Evolutionary conservation across 2,329 filamentous ascomycete species (phyloP), one percentile per base, ranked within the genome.

Genomic region (Beauveria caledonica): DNA sequence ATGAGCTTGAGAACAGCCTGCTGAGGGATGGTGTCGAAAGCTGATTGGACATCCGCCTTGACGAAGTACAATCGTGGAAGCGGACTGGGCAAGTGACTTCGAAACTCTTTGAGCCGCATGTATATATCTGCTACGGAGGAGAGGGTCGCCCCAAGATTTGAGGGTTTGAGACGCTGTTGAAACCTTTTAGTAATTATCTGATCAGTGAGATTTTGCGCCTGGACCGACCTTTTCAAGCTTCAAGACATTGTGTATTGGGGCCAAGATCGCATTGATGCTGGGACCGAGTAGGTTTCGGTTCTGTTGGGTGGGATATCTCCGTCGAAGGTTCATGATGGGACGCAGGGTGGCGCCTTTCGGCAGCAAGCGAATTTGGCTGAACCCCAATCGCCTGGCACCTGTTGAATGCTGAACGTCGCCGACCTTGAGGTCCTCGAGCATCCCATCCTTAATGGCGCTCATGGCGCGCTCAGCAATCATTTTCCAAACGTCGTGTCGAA

Each of bases 1-100:
- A 95, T 81, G 27, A 97, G 77, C 25, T 78, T 71, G 39, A 97
- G 69, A 19, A 97, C 77, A 1, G 85, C 83, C 27, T 81, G 74
- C 70, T 97, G 94, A 0, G 94, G 94, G 49, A 99, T 97, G 0
- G 89, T 96, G 72, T 99, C 94, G 70, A 97, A 99, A 66, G 93
- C 96, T 2, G 90, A 86, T 70, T 90, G 84, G 21, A 99, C 92
- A 69, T 99, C 94, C 13, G 96, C 79, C 71, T 99, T 99, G 62
- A 87, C 92, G 73, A 97, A 96, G 73, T 89, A 97, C 1, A 97
- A 74, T 5, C 73, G 77, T 9, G 69, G 67, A 0, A 73, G 66
- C 0, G 64, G 63, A 1, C 72, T 61, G 0, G 73, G 72, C 11
- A 88, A 70, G 0, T 65, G 72, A 2, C 73, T 67, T 64, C 87